Percentiles rank a stretch among this genome's conserved stretches.
These are phyloP conservation scores for Carex parvula DNA, from an alignment of 176 grass and related monocot species.

Conservation along the genomic window DNA sequence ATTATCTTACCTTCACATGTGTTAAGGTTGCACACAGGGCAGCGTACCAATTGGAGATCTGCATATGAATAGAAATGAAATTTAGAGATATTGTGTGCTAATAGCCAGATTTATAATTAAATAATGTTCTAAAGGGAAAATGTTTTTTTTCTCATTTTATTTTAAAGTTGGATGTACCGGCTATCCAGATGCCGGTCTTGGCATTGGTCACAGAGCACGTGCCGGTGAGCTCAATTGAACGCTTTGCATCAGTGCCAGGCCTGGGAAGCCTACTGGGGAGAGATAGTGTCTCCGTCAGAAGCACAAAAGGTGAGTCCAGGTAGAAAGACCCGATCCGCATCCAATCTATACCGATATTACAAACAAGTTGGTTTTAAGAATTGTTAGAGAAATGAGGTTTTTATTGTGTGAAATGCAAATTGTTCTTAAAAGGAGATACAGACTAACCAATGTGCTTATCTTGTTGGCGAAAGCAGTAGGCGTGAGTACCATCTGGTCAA, in stretches of 20 bases:
- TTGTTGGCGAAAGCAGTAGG: slow-evolving; percentile 47
- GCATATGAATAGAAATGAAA: slow-evolving; percentile 9
- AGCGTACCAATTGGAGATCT: slow-evolving; percentile 78
- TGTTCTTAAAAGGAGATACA: background rate
- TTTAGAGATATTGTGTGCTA: background rate
- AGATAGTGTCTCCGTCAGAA: slow-evolving; percentile 55
- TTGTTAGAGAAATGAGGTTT: background rate
- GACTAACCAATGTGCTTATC: slow-evolving; percentile 69
- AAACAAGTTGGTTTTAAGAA: background rate
- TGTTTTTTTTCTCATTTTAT: background rate
- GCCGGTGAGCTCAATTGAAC: slow-evolving; percentile 44
- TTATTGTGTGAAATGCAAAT: background rate
- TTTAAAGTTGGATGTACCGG: slow-evolving; percentile 33
- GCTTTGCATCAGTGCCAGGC: slow-evolving; percentile 8
- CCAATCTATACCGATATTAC: slow-evolving; percentile 41
- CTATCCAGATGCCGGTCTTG: slow-evolving; percentile 83
- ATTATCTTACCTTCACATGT: slow-evolving; percentile 52
- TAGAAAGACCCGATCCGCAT: slow-evolving; percentile 71
- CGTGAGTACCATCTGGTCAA: slow-evolving; percentile 57
- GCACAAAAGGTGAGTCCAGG: slow-evolving; percentile 45
- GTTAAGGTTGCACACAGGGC: slow-evolving; percentile 61
- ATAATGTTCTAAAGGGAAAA: background rate
- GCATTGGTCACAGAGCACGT: slow-evolving; percentile 47
- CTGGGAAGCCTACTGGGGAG: slow-evolving; percentile 38
- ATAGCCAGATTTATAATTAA: background rate